phyloP scores from a whole-genome alignment of 345 rosid species.

The Gossypium anomalum region DNA sequence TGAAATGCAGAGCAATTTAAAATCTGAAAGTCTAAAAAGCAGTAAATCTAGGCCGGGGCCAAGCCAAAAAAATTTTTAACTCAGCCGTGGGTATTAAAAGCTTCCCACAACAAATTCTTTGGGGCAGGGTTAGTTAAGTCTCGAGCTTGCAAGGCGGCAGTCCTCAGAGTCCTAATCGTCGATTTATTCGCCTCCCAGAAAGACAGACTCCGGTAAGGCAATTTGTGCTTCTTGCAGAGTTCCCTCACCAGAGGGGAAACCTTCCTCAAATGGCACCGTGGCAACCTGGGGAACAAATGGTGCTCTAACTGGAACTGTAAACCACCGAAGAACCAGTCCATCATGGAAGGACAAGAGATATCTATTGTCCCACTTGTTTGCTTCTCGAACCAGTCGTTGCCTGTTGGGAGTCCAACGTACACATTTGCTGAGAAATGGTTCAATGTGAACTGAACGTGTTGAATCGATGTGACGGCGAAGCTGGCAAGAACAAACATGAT shows the following conservation, averaged over 20 bases:
- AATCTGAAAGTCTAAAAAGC: too few relatives aligned
- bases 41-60: background rate
- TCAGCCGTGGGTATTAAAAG: conserved; percentile 82
- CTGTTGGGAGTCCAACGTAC: conserved; percentile 71
- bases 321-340: conserved; percentile 96
- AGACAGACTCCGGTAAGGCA: conserved; percentile 75
- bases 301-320: conserved; percentile 96
- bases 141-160: conserved; percentile 79
- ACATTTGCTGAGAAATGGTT: conserved; percentile 85
- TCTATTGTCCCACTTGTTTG: conserved; percentile 83
- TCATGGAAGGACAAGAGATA: conserved; percentile 64
- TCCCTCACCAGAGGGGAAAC: conserved; percentile 68
- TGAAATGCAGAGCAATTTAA: too few relatives aligned
- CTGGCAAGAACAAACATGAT: conserved; percentile 58
- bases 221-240: conserved; percentile 85
- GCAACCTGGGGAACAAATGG: conserved; percentile 86
- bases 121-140: conserved; percentile 54
- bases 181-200: conserved; percentile 74
- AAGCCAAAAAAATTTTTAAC: background rate
- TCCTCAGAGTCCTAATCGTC: conserved; percentile 60
- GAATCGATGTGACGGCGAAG: conserved; percentile 63
- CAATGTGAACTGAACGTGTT: conserved; percentile 81
- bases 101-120: conserved; percentile 85
- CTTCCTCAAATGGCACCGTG: conserved; percentile 67
- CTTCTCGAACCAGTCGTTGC: conserved; percentile 90